phyloP scores from a whole-genome alignment of 106 monocot genomes.

The Narthecium ossifragum region DNA sequence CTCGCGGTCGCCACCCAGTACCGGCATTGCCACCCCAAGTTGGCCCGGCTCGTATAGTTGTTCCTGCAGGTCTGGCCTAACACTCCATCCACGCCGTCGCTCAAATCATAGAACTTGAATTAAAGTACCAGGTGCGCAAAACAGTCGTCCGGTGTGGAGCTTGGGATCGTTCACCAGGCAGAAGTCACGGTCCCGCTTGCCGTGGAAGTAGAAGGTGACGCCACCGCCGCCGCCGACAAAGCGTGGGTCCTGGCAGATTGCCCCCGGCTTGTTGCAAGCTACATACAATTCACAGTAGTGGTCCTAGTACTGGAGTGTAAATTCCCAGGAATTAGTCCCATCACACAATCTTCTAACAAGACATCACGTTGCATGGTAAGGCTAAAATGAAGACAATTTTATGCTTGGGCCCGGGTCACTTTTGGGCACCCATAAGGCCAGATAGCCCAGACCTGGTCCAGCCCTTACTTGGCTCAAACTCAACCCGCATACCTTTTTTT shows the following conservation, averaged over 20 bases:
- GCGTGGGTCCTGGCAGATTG: slow-evolving; percentile 36
- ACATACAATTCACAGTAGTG: not conserved
- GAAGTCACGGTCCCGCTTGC: slow-evolving; percentile 39
- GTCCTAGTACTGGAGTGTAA: not conserved
- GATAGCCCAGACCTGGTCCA: too few species aligned
- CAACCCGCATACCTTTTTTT: too few species aligned
- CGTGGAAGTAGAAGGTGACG: slow-evolving; percentile 55
- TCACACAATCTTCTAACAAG: not conserved
- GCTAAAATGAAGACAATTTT: too few species aligned
- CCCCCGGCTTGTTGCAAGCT: slow-evolving; percentile 20
- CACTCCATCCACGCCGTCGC: slow-evolving; percentile 1
- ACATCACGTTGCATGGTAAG: not conserved
- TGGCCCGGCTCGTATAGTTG: not conserved
- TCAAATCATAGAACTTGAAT: slow-evolving; percentile 3
- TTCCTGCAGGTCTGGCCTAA: not conserved
- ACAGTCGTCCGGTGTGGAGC: too few species aligned
- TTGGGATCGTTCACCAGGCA: too few species aligned
- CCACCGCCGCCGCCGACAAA: slow-evolving; percentile 59
- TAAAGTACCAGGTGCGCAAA: slow-evolving; percentile 4
- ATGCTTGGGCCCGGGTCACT: too few species aligned
- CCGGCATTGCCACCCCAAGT: slow-evolving; percentile 3
- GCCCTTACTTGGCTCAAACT: too few species aligned
- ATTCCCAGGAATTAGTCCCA: not conserved
- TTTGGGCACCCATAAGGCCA: too few species aligned
- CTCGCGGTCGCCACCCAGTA: slow-evolving; percentile 5